A percentile compares a stretch with the other conserved stretches of the same genome.
Evolutionary conservation across 2,329 filamentous ascomycete species (phyloP).

Genomic region (Podosphaera xanthii): DNA sequence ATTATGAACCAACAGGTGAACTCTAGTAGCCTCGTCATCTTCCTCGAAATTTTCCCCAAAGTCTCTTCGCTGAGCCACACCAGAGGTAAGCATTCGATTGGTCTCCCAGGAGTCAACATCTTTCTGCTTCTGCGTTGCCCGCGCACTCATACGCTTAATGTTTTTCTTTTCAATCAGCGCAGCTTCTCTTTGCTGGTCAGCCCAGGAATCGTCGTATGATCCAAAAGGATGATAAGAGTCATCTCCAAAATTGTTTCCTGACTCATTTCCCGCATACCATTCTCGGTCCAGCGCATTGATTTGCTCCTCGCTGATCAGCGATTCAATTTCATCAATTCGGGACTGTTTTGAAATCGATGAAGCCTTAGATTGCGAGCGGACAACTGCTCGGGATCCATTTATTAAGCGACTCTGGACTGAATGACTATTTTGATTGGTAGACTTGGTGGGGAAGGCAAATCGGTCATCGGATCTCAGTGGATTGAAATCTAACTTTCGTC

Average conservation of each 20-base stretch:
- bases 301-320: slow-evolving; percentile 41
- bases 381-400: slow-evolving; percentile 10
- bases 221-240: slow-evolving; percentile 87
- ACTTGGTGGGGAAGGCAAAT: slow-evolving; percentile 21
- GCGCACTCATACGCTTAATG: slow-evolving; percentile 45
- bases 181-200: slow-evolving; percentile 47
- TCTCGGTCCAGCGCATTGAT: slow-evolving; percentile 61
- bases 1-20: slow-evolving; percentile 85
- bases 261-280: slow-evolving; percentile 80
- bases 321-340: slow-evolving; percentile 39
- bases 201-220: slow-evolving; percentile 47
- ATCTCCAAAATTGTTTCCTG: slow-evolving; percentile 66
- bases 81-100: slow-evolving; percentile 92
- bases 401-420: slow-evolving; percentile 6
- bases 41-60: slow-evolving; percentile 65
- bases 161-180: slow-evolving; percentile 62
- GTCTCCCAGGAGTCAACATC: slow-evolving; percentile 98
- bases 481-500: slow-evolving; percentile 41
- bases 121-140: slow-evolving; percentile 65
- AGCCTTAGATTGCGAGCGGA: slow-evolving; percentile 14
- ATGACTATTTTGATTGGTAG: slow-evolving; percentile 7
- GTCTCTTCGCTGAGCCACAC: slow-evolving; percentile 75
- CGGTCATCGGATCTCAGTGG: slow-evolving; percentile 29
- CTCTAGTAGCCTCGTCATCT: slow-evolving; percentile 70
- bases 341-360: slow-evolving; percentile 21